Evolutionary conservation across 2,329 filamentous ascomycete species (phyloP).

Genomic region (Cladophialophora yegresii): DNA sequence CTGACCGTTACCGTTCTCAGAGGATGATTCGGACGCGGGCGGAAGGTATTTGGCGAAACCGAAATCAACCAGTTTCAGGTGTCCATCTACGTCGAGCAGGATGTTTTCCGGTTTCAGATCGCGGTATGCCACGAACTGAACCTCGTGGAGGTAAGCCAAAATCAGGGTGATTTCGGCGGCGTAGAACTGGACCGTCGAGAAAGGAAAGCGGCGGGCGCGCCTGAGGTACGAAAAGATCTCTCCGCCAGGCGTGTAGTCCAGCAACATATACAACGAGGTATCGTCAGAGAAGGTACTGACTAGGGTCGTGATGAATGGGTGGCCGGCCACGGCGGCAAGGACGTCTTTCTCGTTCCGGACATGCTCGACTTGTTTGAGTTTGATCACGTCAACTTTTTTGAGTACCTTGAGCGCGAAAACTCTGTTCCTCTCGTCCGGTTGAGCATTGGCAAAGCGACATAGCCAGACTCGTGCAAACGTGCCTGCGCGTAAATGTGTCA

Average conservation of each 20-base stretch:
- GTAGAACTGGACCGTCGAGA: slow-evolving; percentile 63
- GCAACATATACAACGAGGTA: slow-evolving; percentile 59
- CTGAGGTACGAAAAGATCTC: slow-evolving; percentile 68
- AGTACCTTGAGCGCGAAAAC: slow-evolving; percentile 55
- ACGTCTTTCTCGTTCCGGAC: slow-evolving; percentile 67
- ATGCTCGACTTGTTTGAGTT: slow-evolving; percentile 69
- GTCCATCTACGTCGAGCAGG: slow-evolving; percentile 64
- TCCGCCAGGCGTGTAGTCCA: slow-evolving; percentile 68
- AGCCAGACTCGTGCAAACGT: slow-evolving; percentile 57
- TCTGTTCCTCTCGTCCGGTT: slow-evolving; percentile 41
- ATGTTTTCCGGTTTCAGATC: slow-evolving; percentile 72
- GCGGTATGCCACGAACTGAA: slow-evolving; percentile 64
- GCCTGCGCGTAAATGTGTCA: slow-evolving; percentile 39
- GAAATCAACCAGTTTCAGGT: slow-evolving; percentile 68
- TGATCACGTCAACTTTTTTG: slow-evolving; percentile 56
- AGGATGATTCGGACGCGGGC: slow-evolving; percentile 24
- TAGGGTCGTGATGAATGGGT: slow-evolving; percentile 67
- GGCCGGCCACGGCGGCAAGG: slow-evolving; percentile 62
- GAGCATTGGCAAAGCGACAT: slow-evolving; percentile 46
- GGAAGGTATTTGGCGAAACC: slow-evolving; percentile 67
- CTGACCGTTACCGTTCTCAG: slow-evolving; percentile 15
- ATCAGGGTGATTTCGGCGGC: slow-evolving; percentile 67
- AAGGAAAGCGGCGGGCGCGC: slow-evolving; percentile 62
- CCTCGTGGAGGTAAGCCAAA: slow-evolving; percentile 64
- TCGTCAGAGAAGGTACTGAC: slow-evolving; percentile 65